A percentile compares a stretch with the other conserved stretches of the same genome.
Evolutionary conservation across 1,284 basidiomycete species (phyloP).

Genomic region (Rugosomyces carneus): DNA sequence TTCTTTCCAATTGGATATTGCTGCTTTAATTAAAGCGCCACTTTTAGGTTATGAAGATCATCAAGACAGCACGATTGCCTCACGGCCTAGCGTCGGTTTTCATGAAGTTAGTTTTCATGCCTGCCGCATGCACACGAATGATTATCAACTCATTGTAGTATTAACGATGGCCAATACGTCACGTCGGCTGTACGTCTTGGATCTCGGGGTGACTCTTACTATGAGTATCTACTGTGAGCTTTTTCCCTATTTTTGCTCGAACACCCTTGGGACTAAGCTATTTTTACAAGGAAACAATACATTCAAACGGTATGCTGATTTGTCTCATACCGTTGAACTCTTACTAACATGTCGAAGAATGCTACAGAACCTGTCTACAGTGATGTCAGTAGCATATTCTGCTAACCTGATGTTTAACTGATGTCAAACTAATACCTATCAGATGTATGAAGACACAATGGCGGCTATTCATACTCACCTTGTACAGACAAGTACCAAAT

Average conservation of each 20-base stretch:
- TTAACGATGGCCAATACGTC: slow-evolving; percentile 64
- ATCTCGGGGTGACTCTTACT: slow-evolving; percentile 91
- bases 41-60: slow-evolving; percentile 63
- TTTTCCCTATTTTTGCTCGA: neutral
- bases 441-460: slow-evolving; percentile 70
- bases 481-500: slow-evolving; percentile 54
- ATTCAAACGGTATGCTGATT: slow-evolving; percentile 56
- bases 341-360: slow-evolving; percentile 41
- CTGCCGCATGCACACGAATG: neutral
- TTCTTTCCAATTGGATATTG: neutral
- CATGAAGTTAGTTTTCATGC: slow-evolving; percentile 50
- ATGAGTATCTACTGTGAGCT: slow-evolving; percentile 82
- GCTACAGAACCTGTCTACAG: slow-evolving; percentile 76
- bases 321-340: slow-evolving; percentile 7
- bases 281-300: slow-evolving; percentile 61
- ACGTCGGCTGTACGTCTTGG: slow-evolving; percentile 82
- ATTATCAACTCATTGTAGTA: slow-evolving; percentile 34
- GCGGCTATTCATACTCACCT: slow-evolving; percentile 74
- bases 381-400: slow-evolving; percentile 42
- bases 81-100: slow-evolving; percentile 84
- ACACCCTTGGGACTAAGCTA: neutral
- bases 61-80: slow-evolving; percentile 56
- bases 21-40: neutral
- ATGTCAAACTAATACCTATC: neutral
- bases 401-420: slow-evolving; percentile 1